These are phyloP conservation scores for Phytophthora sansomeana DNA, from an alignment of 352 stramenopile genomes.

Conservation along the genomic window DNA sequence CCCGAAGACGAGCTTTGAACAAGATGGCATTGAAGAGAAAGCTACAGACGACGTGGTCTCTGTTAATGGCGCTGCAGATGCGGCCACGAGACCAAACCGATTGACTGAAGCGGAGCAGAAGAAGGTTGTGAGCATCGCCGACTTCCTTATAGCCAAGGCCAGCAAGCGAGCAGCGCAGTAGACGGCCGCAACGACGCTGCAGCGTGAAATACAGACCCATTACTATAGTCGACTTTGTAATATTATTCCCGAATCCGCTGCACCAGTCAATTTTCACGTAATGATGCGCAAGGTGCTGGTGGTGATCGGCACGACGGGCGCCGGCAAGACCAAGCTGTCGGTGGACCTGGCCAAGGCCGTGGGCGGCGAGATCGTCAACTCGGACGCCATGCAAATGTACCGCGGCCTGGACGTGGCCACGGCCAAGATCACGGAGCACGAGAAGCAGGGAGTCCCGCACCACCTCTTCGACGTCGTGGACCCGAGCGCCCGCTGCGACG, in stretches of 20 bases:
- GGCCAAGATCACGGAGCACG: constrained; percentile 86
- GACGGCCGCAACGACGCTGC: background rate
- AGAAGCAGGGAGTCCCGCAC: constrained; percentile 90
- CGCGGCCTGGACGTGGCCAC: constrained; percentile 89
- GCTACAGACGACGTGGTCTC: background rate
- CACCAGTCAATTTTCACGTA: too few species aligned
- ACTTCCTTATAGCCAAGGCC: constrained; percentile 71
- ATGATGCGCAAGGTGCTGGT: constrained; percentile 85
- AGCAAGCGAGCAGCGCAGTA: constrained; percentile 51
- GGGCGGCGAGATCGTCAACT: constrained; percentile 92
- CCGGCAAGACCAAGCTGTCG: constrained; percentile 93
- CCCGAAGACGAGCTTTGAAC: background rate
- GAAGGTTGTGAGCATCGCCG: constrained; percentile 61
- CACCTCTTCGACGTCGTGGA: constrained; percentile 91
- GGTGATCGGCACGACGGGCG: constrained; percentile 91
- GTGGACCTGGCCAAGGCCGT: constrained; percentile 92
- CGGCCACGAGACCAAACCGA: constrained; percentile 4
- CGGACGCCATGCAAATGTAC: constrained; percentile 94
- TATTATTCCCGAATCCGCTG: too few species aligned
- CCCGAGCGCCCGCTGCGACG: constrained; percentile 74
- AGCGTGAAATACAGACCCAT: too few species aligned
- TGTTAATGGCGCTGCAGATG: background rate
- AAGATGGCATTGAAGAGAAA: background rate
- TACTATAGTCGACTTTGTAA: too few species aligned
- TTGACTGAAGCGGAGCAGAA: constrained; percentile 41